phyloP scores from a whole-genome alignment of 2,329 filamentous ascomycete genomes.

The Elsinoe australis region DNA sequence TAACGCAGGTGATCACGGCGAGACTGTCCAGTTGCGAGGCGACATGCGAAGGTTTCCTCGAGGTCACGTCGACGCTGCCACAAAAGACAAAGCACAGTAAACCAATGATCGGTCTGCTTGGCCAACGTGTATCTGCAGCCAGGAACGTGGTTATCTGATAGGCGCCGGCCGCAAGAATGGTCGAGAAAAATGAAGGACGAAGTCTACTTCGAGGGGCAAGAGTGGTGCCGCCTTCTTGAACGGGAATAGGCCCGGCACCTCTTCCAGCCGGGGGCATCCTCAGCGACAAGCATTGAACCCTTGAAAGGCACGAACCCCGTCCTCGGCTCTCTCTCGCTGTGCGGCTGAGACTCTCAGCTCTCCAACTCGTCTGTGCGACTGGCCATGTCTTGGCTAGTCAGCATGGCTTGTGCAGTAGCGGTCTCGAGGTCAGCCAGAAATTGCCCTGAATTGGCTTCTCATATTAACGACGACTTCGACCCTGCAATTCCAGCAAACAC shows the following conservation, averaged over 20 bases:
- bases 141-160: conserved; percentile 11
- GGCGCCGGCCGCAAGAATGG: conserved; percentile 5
- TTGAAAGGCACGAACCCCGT: neutral
- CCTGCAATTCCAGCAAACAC: too few species aligned
- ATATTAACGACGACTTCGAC: too few species aligned
- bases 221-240: conserved; percentile 9
- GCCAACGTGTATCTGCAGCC: neutral
- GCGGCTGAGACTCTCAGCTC: conserved; percentile 2
- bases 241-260: conserved; percentile 5
- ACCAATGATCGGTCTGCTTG: too few species aligned
- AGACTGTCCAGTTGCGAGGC: too few species aligned
- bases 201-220: neutral
- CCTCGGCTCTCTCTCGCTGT: neutral
- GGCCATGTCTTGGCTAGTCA: conserved; percentile 2
- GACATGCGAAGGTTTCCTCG: neutral
- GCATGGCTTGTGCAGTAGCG: neutral
- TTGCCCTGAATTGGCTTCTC: too few species aligned
- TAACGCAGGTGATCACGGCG: neutral
- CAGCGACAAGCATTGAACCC: neutral
- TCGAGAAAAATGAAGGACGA: conserved; percentile 5
- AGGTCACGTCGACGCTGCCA: too few species aligned
- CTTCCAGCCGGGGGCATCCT: conserved; percentile 8
- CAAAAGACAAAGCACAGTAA: too few species aligned
- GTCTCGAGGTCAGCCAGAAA: neutral
- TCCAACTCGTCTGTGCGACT: conserved; percentile 4